Percentiles rank a stretch among this genome's conserved stretches.
Evolutionary conservation across 176 grass and related monocot species (phyloP).

Genomic region (Cenchrus fungigraminus): DNA sequence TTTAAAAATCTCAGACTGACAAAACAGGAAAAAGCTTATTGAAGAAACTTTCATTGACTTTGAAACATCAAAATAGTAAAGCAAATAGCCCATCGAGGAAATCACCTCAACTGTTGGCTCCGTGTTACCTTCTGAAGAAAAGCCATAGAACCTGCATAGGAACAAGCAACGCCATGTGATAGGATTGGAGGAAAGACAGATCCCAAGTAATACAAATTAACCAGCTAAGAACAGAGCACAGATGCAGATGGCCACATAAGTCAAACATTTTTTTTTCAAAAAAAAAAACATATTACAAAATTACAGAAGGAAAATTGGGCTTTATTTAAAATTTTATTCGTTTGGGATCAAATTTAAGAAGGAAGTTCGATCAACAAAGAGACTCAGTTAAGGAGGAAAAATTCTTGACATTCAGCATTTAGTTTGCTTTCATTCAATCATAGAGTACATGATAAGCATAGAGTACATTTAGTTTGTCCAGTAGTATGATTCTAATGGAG

Average conservation of each 20-base stretch:
- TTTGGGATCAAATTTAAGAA: not conserved
- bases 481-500: not conserved
- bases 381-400: not conserved
- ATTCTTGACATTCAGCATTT: not conserved
- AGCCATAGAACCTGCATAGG: conserved; percentile 82
- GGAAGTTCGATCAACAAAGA: not conserved
- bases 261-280: not conserved
- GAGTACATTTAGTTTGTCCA: too few species aligned
- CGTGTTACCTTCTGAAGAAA: conserved; percentile 84
- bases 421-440: conserved; percentile 13
- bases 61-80: not conserved
- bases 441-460: not conserved
- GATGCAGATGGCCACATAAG: conserved; percentile 10
- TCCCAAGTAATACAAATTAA: conserved; percentile 27
- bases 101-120: conserved; percentile 82
- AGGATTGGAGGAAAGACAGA: not conserved
- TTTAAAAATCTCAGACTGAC: conserved; percentile 92
- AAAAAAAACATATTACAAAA: not conserved
- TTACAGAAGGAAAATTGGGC: not conserved
- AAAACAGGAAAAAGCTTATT: conserved; percentile 41
- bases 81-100: conserved; percentile 3
- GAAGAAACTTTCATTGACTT: conserved; percentile 15
- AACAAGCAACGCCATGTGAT: conserved; percentile 6
- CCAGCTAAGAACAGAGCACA: conserved; percentile 15
- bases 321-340: not conserved